phyloP scores from a whole-genome alignment of 169 alveolate genomes.

The Toxoplasma gondii region DNA sequence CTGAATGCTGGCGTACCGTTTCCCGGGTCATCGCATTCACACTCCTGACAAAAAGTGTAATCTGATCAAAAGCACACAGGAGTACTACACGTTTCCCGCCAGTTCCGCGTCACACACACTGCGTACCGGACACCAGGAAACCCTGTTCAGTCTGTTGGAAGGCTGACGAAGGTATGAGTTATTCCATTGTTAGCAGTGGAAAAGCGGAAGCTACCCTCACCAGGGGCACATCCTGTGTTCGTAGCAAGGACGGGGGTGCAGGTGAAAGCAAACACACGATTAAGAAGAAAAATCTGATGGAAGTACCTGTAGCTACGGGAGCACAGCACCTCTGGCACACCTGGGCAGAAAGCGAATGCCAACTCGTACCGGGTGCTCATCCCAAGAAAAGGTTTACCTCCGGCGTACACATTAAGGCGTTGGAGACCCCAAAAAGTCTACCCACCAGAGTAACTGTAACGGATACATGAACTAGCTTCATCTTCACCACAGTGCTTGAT shows the following conservation, averaged over 20 bases:
- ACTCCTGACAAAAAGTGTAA: constrained; percentile 59
- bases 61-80: not conserved
- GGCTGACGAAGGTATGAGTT: not conserved
- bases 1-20: constrained; percentile 26
- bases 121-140: constrained; percentile 52
- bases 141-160: constrained; percentile 66
- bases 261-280: not conserved
- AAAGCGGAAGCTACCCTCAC: not conserved
- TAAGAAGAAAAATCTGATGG: not conserved
- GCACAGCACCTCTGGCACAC: constrained; percentile 67
- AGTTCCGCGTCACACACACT: not conserved
- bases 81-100: no score
- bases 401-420: constrained; percentile 15
- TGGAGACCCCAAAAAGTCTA: not conserved
- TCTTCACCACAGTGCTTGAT: not conserved
- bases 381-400: not conserved
- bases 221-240: constrained; percentile 40
- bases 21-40: constrained; percentile 56
- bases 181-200: not conserved
- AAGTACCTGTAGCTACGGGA: constrained; percentile 58
- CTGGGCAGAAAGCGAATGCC: not conserved
- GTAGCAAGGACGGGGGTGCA: no score
- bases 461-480: not conserved
- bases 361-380: not conserved
- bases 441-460: not conserved